Percentiles rank a stretch among this genome's conserved stretches.
These are phyloP conservation scores for Takashimella koratensis DNA, from an alignment of 1,284 basidiomycete species.

Conservation along the genomic window DNA sequence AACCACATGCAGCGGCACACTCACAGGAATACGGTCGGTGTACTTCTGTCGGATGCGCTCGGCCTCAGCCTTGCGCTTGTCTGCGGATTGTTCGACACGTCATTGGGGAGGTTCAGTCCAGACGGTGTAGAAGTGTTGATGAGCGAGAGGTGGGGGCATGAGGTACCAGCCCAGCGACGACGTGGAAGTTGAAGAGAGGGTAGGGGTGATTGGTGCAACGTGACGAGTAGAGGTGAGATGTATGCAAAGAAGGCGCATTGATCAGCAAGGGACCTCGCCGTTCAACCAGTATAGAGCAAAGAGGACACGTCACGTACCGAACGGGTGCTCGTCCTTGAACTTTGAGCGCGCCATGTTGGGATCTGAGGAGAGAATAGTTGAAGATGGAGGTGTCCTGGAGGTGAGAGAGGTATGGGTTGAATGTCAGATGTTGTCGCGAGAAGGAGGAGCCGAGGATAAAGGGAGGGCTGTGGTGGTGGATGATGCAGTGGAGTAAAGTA, in stretches of 20 bases:
- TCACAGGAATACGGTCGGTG: conserved; percentile 92
- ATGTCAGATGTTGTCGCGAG: background rate
- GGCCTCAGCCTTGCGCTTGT: conserved; percentile 93
- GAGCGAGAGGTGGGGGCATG: background rate
- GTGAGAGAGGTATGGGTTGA: background rate
- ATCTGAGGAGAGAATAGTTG: background rate
- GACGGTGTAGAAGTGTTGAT: background rate
- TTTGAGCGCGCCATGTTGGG: conserved; percentile 80
- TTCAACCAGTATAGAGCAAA: no score
- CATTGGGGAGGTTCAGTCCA: background rate
- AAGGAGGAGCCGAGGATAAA: no score
- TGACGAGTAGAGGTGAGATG: no score
- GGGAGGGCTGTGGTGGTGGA: background rate
- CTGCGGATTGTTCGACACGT: conserved; percentile 55
- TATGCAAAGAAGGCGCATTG: no score
- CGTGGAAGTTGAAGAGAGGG: no score
- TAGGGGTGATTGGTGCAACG: conserved; percentile 18
- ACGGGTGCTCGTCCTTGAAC: conserved; percentile 99
- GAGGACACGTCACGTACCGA: conserved; percentile 67
- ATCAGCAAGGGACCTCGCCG: no score
- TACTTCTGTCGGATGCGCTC: conserved; percentile 99
- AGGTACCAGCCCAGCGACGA: no score
- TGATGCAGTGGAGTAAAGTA: background rate
- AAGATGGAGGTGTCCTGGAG: background rate
- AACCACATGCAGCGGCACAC: conserved; percentile 50